These are phyloP conservation scores for Ulota crispa DNA, from an alignment of 225 moss, liverwort and hornwort genomes.

Conservation along the genomic window DNA sequence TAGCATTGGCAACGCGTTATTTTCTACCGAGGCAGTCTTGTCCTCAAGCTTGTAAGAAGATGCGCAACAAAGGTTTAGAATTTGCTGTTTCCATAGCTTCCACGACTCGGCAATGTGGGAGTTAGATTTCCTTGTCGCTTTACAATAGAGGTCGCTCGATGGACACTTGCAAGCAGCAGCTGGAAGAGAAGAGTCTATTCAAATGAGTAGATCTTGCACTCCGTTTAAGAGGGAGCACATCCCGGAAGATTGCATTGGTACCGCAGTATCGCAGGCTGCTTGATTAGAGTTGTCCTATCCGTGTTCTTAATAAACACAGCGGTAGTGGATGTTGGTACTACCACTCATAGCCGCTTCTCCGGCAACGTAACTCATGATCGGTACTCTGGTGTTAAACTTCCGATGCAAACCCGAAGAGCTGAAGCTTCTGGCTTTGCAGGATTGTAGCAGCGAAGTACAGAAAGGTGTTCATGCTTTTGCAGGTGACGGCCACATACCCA, in stretches of 20 bases:
- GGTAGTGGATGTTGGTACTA: slow-evolving; percentile 17
- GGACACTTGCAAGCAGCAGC: not conserved
- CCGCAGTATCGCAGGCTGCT: not conserved
- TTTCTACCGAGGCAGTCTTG: not conserved
- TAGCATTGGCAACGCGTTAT: not conserved
- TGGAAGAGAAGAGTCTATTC: not conserved
- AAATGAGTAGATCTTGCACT: not conserved
- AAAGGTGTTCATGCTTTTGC: slow-evolving; percentile 23
- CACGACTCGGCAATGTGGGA: not conserved
- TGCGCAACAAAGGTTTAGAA: not conserved
- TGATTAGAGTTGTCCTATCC: not conserved
- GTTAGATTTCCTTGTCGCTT: not conserved
- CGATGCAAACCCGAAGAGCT: not conserved
- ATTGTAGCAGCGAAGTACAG: not conserved
- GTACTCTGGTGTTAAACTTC: slow-evolving; percentile 7
- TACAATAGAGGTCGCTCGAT: not conserved
- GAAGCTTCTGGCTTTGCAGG: slow-evolving; percentile 23
- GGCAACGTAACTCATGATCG: not conserved
- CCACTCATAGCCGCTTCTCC: slow-evolving; percentile 23
- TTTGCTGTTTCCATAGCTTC: not conserved
- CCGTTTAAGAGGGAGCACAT: slow-evolving; percentile 12
- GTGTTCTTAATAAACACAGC: not conserved
- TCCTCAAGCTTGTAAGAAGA: not conserved
- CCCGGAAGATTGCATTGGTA: slow-evolving; percentile 7
- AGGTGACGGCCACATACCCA: slow-evolving; percentile 27